Base-by-base conservation (phyloP, 208 protist genomes). In the Trypanosoma grayi region DNA sequence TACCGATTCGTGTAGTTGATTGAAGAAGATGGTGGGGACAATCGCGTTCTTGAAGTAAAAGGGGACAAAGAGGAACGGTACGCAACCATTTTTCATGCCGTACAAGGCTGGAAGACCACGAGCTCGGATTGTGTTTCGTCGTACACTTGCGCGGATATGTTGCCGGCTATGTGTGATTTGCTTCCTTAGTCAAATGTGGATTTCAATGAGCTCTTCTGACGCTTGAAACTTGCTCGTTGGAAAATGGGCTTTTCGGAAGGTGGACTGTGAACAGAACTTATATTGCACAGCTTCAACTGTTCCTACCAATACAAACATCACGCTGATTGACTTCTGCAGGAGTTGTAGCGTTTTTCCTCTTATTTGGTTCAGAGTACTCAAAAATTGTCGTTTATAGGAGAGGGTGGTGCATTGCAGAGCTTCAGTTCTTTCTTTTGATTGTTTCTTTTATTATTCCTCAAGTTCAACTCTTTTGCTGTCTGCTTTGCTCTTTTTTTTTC, bases 301-400 rank as follows among this genome's bases (percentile, higher is more conserved):
- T 18, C 14, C 6, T 14, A 2, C 5, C 7, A 30, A 18, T 34
- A 30, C 5, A 39, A 55, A n/a, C 24, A 31, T 8, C 41, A 43
- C 33, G 39, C 22, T 41, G 31, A 45, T 37, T 65, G 45, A 27
- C 18, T 24, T 46, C 34, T 16, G 20, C 18, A 24, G 24, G 33
- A 41, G 44, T 41, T 37, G 7, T 54, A n/a, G 31, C 31, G 33
- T 39, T 16, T 54, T 45, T 33, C 22, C 4, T 44, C 41, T 54
- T 53, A 33, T 36, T 55, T 41, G 24, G 39, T 57, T 46, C 6
- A 40, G 46, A 48, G 22, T 45, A 50, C n/a, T 57, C 48, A 65
- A 40, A 4, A 22, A 40, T 9, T 64, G 33, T 34, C 25, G 8
- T 0, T 0, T 33, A 30, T 13, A 51, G 43, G 3, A 25, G n/a